These are phyloP conservation scores for Hypoxylon fragiforme DNA, from an alignment of 495 filamentous ascomycete genomes.

Conservation along the genomic window DNA sequence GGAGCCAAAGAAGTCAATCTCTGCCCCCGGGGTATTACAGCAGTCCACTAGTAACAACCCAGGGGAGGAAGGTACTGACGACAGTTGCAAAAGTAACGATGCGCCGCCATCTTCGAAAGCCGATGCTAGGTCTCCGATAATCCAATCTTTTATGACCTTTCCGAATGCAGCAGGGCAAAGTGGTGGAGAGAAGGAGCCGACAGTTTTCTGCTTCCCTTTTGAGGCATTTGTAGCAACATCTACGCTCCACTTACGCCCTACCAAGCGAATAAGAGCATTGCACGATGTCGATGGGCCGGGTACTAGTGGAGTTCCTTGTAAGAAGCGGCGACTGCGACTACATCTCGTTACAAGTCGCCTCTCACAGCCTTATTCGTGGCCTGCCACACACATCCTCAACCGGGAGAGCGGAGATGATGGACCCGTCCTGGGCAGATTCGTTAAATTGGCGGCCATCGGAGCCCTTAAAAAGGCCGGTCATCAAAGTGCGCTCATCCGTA, in stretches of 20 bases:
- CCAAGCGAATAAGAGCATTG: slow-evolving; percentile 60
- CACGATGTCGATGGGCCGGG: slow-evolving; percentile 66
- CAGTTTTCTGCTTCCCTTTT: slow-evolving; percentile 28
- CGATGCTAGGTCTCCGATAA: not conserved
- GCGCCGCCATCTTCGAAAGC: not conserved
- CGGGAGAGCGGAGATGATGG: slow-evolving; percentile 54
- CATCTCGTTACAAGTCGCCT: slow-evolving; percentile 69
- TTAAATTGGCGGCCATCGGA: slow-evolving; percentile 47
- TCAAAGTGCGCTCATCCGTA: slow-evolving; percentile 47
- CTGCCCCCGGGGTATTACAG: slow-evolving; percentile 17
- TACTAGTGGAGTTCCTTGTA: slow-evolving; percentile 54
- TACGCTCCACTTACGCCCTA: slow-evolving; percentile 14
- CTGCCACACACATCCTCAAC: slow-evolving; percentile 68
- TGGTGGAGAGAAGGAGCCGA: not conserved
- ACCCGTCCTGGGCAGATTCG: slow-evolving; percentile 52
- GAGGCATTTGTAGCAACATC: slow-evolving; percentile 3
- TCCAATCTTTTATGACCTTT: not conserved
- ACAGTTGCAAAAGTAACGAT: not conserved
- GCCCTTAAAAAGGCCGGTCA: slow-evolving; percentile 33
- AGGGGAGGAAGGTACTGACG: not conserved
- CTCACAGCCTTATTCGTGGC: slow-evolving; percentile 67
- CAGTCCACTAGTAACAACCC: not conserved
- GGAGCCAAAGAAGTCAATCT: slow-evolving; percentile 18
- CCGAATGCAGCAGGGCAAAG: not conserved
- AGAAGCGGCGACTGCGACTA: slow-evolving; percentile 68